Evolutionary conservation across 192 early-diverging fungal species (phyloP).

Genomic region (Umbelopsis ramanniana): DNA sequence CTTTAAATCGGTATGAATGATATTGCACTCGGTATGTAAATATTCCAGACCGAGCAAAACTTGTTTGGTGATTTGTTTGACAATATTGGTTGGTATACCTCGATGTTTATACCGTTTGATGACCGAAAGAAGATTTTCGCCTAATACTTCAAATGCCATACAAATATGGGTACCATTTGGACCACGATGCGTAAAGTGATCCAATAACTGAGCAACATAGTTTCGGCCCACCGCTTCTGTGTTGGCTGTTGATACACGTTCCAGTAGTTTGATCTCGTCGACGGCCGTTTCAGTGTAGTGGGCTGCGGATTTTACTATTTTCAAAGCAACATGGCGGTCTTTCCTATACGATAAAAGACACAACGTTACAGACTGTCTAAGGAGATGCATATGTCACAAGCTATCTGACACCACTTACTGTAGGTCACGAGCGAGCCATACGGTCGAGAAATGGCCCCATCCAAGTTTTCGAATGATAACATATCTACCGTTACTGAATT

Average conservation of each 20-base stretch:
- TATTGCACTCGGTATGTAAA: constrained; percentile 88
- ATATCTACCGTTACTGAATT: constrained; percentile 74
- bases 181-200: constrained; percentile 88
- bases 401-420: constrained; percentile 46
- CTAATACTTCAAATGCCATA: constrained; percentile 97
- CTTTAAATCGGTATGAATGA: constrained; percentile 98
- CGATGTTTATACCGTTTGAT: constrained; percentile 80
- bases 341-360: constrained; percentile 34
- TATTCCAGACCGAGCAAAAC: constrained; percentile 90
- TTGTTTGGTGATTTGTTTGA: constrained; percentile 89
- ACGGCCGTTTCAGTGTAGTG: constrained; percentile 94
- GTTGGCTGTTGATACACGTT: constrained; percentile 76
- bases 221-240: constrained; percentile 54
- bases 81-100: constrained; percentile 83
- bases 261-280: constrained; percentile 94
- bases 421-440: constrained; percentile 89
- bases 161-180: constrained; percentile 88
- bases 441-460: constrained; percentile 99
- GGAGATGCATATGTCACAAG: neutral
- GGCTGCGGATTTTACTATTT: constrained; percentile 92
- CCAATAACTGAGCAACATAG: constrained; percentile 83
- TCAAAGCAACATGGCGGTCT: constrained; percentile 87
- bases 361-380: neutral
- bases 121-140: constrained; percentile 88
- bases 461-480: constrained; percentile 89